Evolutionary conservation across 805 yeast species (phyloP), one percentile per base, ranked within the genome.

Genomic region (Candida khao-thaluensis): DNA sequence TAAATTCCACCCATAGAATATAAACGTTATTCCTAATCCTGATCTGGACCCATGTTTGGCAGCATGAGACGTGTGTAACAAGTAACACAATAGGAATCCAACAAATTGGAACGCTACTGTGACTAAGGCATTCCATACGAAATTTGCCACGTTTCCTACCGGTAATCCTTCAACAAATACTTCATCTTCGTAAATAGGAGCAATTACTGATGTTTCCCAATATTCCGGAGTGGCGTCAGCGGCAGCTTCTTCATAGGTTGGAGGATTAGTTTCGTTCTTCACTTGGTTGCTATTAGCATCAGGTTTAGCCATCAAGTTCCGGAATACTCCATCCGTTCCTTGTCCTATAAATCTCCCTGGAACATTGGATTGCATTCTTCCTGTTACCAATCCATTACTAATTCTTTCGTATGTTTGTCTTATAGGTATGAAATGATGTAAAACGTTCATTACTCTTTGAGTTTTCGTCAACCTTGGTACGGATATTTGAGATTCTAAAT

Each of bases 51-150:
- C 99, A 54, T 90, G 90, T 57, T 87, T 88, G 3, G 97, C 95
- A 4, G 98, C 97, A 58, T 93, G 99, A 2, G 97, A 86, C 1
- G 98, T 91, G 62, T 93, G 98, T 39, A 93, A 69, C 31, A 91
- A 66, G 57, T 90, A 93, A 6, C 98, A 90, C 40, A 91, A 71
- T 29, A 93, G 71, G 62, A 93, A 93, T 3, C 99, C 99, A 22
- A 91, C 83, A 58, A 85, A 86, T 62, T 91, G 96, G 69, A 93
- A 93, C 28, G 95, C 83, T n/a, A 87, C 74, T 17, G 95, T 81
- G 2, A 93, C 95, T 49, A 88, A 72, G 49, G 81, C 72, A 62
- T 90, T 91, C 98, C 99, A 91, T 4, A 86, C 62, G 52, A 90
- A 82, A 54, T 86, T 87, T 25, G 95, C 79, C n/a, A 85, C 59